Evolutionary conservation across 2,329 filamentous ascomycete genomes (phyloP), one percentile per base, ranked within the genome.

Genomic region (Ascosphaera apis): DNA sequence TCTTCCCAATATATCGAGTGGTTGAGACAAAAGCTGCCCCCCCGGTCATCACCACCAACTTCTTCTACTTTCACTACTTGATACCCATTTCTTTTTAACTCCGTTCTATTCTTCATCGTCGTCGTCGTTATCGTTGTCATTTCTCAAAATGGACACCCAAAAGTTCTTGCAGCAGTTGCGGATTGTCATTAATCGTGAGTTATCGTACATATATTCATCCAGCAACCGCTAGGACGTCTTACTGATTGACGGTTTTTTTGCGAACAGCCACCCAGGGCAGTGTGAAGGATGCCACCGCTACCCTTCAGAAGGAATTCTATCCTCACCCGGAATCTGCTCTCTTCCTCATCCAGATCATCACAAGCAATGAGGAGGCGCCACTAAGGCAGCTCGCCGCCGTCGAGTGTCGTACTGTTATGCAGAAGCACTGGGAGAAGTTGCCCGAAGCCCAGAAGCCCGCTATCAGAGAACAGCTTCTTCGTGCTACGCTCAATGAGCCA

Each of bases 231-330:
- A 44, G 32, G 36, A 25, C 7, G 30, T 28, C 19, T 31, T 33
- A 25, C 36, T 34, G 33, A 36, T 23, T 36, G 36, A 37, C 42
- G 11, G 35, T 19, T 27, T 12, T 47, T 42, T 39, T 44, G 34
- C 16, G 32, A 48, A 27, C 51, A 91, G 83, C 88, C 53, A 76
- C 91, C 60, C 92, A 83, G 45, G 73, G 80, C 47, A 73, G 75
- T 58, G 75, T 91, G 57, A 91, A 93, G 69, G 72, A 78, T 45
- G 82, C 84, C 43, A 98, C 86, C 13, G 72, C 78, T 40, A 74
- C 83, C 49, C 72, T 95, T 41, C 84, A 91, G 59, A 88, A 91
- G 58, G 80, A 79, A 59, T 95, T 81, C 66, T 95, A 91, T 64
- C 75, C 72, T 49, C 71, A 82, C 46, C 77, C 86, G 28, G 71